phyloP scores from a whole-genome alignment of 1,284 basidiomycete species.

The Ustilago sp. region DNA sequence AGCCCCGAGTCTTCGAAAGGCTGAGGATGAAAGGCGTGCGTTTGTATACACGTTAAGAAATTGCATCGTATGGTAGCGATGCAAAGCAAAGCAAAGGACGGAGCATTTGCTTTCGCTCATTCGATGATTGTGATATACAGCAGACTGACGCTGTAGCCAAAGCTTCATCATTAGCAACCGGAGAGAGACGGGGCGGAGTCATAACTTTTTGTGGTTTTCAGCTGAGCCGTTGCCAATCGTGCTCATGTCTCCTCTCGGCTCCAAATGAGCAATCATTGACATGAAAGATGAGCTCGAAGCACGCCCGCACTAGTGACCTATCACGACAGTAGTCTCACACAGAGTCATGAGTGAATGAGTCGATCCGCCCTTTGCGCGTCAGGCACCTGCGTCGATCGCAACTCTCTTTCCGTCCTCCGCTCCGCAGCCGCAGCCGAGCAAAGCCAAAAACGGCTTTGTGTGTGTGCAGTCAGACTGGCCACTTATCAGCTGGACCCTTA shows the following conservation, averaged over 20 bases:
- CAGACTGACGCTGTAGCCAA: slow-evolving; percentile 3
- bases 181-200: slow-evolving; percentile 5
- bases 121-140: background rate
- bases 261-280: background rate
- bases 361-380: slow-evolving; percentile 8
- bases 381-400: background rate
- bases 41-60: background rate
- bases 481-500: slow-evolving; percentile 16
- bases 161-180: slow-evolving; percentile 4
- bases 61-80: background rate
- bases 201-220: background rate
- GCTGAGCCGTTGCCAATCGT: background rate
- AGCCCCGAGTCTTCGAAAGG: background rate
- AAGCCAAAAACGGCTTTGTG: background rate
- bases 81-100: background rate
- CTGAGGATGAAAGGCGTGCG: background rate
- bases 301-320: slow-evolving; percentile 1
- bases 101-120: background rate
- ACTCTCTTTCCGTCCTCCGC: slow-evolving; percentile 3
- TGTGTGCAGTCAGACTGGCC: background rate
- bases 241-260: slow-evolving; percentile 7
- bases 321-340: slow-evolving; percentile 4
- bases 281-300: background rate
- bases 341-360: background rate
- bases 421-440: background rate